Conservation (phyloP, 2,329 filamentous ascomycete genomes). For the Xylariaceae sp. region DNA sequence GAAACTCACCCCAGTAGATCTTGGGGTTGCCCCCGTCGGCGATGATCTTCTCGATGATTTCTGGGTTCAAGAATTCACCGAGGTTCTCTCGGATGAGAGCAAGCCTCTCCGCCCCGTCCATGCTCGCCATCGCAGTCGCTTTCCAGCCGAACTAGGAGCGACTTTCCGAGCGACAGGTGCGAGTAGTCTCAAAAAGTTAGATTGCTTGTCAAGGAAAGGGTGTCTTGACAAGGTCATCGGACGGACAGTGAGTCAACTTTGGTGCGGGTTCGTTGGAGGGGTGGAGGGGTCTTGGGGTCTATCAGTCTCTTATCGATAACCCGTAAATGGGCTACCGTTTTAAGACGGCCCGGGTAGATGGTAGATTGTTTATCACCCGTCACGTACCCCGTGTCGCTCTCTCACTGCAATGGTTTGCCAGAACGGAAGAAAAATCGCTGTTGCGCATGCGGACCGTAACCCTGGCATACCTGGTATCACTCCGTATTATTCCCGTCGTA, state of each 20-base stretch:
- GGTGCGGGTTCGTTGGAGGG: not conserved
- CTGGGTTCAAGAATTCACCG: conserved; percentile 73
- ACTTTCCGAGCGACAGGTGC: too few relatives aligned
- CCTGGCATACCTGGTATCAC: too few relatives aligned
- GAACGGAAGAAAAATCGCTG: too few relatives aligned
- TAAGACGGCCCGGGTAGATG: too few relatives aligned
- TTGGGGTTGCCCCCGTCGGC: conserved; percentile 63
- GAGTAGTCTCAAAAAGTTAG: too few relatives aligned
- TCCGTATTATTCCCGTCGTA: too few relatives aligned
- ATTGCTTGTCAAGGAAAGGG: not conserved
- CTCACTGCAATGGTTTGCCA: too few relatives aligned
- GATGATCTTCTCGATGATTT: conserved; percentile 70
- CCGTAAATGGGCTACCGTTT: not conserved
- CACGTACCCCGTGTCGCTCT: too few relatives aligned
- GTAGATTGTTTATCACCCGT: too few relatives aligned
- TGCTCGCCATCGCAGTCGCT: conserved; percentile 9
- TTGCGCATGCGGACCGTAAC: too few relatives aligned
- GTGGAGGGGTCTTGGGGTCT: too few relatives aligned
- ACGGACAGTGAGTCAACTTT: too few relatives aligned
- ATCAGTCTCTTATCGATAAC: not conserved
- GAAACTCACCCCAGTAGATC: conserved; percentile 70
- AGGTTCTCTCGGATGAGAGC: conserved; percentile 73
- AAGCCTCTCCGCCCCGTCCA: conserved; percentile 54
- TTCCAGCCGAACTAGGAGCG: not conserved
- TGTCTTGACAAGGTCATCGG: not conserved